phyloP scores from a whole-genome alignment of 2,329 filamentous ascomycete species.

The Calcarisporium arbuscula region DNA sequence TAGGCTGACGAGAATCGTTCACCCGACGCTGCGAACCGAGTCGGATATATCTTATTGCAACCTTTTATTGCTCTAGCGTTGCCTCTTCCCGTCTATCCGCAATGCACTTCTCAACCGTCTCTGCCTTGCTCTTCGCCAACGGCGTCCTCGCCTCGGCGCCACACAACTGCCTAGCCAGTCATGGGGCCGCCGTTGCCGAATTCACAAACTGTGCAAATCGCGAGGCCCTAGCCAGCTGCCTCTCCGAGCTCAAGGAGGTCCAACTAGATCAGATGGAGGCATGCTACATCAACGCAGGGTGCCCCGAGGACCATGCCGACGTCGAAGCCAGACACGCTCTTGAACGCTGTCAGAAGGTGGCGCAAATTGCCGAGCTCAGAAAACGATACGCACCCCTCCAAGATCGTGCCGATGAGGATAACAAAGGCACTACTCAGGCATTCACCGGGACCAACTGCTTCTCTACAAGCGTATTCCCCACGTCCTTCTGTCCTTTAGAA shows the following conservation, averaged over 20 bases:
- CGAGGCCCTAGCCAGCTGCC: constrained; percentile 35
- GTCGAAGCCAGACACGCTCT: constrained; percentile 22
- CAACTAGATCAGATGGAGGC: constrained; percentile 27
- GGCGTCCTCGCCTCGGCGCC: constrained; percentile 24
- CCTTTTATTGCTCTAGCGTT: too few species aligned
- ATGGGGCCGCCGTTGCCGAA: constrained; percentile 31
- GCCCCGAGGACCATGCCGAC: constrained; percentile 22
- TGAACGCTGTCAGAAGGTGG: constrained; percentile 24
- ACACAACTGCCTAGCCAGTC: constrained; percentile 32
- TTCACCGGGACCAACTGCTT: constrained; percentile 24
- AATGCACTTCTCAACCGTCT: constrained; percentile 7
- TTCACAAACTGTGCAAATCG: constrained; percentile 38
- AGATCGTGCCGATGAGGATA: not conserved
- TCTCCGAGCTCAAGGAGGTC: constrained; percentile 26
- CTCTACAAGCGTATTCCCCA: constrained; percentile 27
- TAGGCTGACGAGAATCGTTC: not conserved
- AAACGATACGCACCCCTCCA: constrained; percentile 18
- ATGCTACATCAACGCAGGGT: constrained; percentile 30
- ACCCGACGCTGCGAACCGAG: not conserved
- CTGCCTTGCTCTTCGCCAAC: constrained; percentile 24
- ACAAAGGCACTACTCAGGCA: constrained; percentile 7
- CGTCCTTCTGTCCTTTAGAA: constrained; percentile 32
- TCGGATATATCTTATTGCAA: too few species aligned
- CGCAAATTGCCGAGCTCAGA: constrained; percentile 19
- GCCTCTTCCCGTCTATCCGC: too few species aligned